Base-by-base conservation (phyloP, 108 stramenopile genomes). In the Ochromonas danica region DNA sequence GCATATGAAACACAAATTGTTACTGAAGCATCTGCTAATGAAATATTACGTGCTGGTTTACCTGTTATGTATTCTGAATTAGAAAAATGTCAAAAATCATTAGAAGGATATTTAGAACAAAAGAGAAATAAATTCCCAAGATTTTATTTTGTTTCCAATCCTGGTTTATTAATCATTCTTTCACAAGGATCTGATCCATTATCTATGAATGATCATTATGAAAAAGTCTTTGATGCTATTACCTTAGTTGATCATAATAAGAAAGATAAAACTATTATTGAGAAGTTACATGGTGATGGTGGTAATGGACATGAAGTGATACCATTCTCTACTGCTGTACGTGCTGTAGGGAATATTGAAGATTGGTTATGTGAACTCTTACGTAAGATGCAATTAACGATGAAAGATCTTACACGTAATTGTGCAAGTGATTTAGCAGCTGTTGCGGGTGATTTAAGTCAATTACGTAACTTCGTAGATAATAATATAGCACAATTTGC, bases 141-240 rank as follows among this genome's bases (percentile, higher is more conserved):
- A 77, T 94, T 94, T 88, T 94, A 93, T 83, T 94, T 94, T 80
- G 93, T 93, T 10, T 93, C 92, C 28, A 91, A 93, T 77, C 91
- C 93, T 33, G 91, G 91, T 77, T 89, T 94, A 3, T 89, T 94
- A 61, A 87, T 90, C 42, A 93, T 94, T 71, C 88, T 94, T 25
- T 92, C 91, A 10, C 94, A 93, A 80, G 94, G 94, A 35, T 92
- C 91, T 28, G 93, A 94, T 85, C 94, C 94, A 39, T 84, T 91
- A 74, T 90, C 93, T 43, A 93, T 94, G 90, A 93, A 94, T 82
- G 91, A 90, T 27, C 93, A 93, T 86, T 94, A 94, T 86, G 93
- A 93, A 77, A 94, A 93, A 80, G 91, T 82, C 42, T 84, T 81
- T 42, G 92, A 93, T 78, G 92, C 93, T 42, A 89, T 94, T 61